These are phyloP conservation scores for Wickerhamiella infanticola DNA, from an alignment of 1,139 yeast species.

Conservation along the genomic window DNA sequence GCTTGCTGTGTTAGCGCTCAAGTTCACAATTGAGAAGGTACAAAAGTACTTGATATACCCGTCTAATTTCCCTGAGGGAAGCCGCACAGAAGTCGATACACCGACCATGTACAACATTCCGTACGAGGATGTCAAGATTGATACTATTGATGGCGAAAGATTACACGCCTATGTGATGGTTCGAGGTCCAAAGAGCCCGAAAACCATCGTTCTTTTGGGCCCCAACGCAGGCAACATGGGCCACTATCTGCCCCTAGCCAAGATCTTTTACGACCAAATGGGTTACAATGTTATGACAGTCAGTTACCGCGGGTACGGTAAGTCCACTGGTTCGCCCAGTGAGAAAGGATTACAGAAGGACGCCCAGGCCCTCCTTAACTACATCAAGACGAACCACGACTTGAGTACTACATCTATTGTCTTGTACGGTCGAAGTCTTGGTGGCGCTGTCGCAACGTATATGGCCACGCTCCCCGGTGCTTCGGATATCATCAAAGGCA, in stretches of 20 bases:
- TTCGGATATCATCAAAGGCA: conserved; percentile 35
- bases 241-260: conserved; percentile 71
- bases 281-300: conserved; percentile 71
- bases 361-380: conserved; percentile 57
- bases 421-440: conserved; percentile 78
- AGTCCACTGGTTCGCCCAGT: conserved; percentile 60
- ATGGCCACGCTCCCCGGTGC: conserved; percentile 40
- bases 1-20: neutral
- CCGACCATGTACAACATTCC: conserved; percentile 63
- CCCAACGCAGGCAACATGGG: conserved; percentile 99
- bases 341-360: conserved; percentile 74
- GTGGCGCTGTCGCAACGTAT: conserved; percentile 89
- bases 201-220: conserved; percentile 62
- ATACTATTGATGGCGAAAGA: conserved; percentile 51
- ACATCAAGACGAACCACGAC: conserved; percentile 36
- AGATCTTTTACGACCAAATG: conserved; percentile 47
- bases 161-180: conserved; percentile 38
- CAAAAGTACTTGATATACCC: conserved; percentile 72
- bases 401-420: conserved; percentile 41
- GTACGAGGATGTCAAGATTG: conserved; percentile 44
- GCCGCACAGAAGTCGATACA: conserved; percentile 52
- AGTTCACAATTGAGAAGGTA: conserved; percentile 32
- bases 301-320: conserved; percentile 87
- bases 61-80: conserved; percentile 59
- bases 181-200: conserved; percentile 24